Evolutionary conservation across 352 stramenopile genomes (phyloP), one percentile per base, ranked within the genome.

Genomic region (Thraustochytrium striatum): DNA sequence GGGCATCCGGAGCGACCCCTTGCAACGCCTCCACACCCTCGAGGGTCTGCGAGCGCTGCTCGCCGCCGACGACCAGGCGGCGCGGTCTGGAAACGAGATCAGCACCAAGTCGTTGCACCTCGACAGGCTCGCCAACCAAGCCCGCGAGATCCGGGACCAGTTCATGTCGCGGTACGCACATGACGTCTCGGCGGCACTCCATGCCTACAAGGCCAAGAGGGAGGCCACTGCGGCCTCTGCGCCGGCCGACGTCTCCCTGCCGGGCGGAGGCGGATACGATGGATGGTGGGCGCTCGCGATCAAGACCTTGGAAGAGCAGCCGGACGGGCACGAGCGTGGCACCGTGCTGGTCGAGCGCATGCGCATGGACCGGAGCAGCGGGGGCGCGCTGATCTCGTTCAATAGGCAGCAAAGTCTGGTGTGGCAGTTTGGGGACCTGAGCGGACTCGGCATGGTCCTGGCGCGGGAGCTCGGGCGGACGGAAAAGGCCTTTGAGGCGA

Each of bases 331-430:
- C 21, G 41, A 39, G 0, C 65, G 65, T 16, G 30, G 39, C 41
- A 38, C 43, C 65, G 39, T 62, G 33, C 52, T 75, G 41, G 39
- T 75, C 0, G 65, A 75, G 21, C 28, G 65, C 16, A 30, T 75
- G 32, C 44, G 52, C 16, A 58, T 75, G 44, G 65, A 75, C 39
- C 43, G 25, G 21, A 39, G 39, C 28, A 75, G 65, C 30, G 65
- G 65, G n/a, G 65, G 65, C 11, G 65, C 52, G 11, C n/a, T 58
- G 21, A 16, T 38, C 7, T 82, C 81, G 1, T 89, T 84, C 7
- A 87, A 85, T 3, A 90, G 88, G 86, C 82, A 85, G 1, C 78
- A 44, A 0, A 70, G 73, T 8, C 90, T 92, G 75, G 87, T 79
- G 16, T 69, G 75, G 0, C 83, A 86, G 57, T 87, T 93, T 47